Evolutionary conservation across 495 filamentous ascomycete species (phyloP), one percentile per base, ranked within the genome.

Genomic region (Apiosordaria backusii): DNA sequence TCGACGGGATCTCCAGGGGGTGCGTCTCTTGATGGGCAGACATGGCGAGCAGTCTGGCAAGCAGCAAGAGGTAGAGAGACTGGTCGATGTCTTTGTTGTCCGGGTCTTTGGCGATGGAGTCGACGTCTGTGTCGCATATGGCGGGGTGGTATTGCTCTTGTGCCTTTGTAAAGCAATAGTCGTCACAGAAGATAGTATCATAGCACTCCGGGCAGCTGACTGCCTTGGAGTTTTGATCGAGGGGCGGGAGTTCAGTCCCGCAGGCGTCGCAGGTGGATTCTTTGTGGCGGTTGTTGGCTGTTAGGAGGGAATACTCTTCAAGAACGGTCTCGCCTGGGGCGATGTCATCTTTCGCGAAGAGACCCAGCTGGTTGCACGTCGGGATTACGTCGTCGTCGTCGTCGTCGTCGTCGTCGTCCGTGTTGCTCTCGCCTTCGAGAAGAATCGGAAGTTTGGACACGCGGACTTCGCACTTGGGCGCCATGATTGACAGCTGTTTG

Each of bases 281-380:
- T 73, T 93, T 89, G 9, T 91, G 85, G 9, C 89, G 86, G 72
- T 90, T 93, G 67, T 89, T 93, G 50, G 91, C 92, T 4, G 92
- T 94, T 1, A 97, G 79, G 9, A 95, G 80, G 9, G 91, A 91
- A 54, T 86, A 87, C 74, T 97, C 93, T 23, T 83, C 80, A 40
- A 97, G 81, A 22, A 97, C 85, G n/a, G 84, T 81, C 76, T 96
- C 92, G 29, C 88, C 88, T 0, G 91, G 85, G 1, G 79, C 75
- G 58, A 97, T 92, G 70, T 95, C 89, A 65, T 90, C 82, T 73
- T 88, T 92, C 22, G 93, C 93, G 73, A 96, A 97, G 58, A 97
- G 82, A 25, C 93, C 93, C 0, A 97, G 85, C 77, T 97, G 93
- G 62, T 87, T 85, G 61, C 84, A 84, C 3, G 81, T 85, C n/a